Evolutionary conservation across 2,329 filamentous ascomycete species (phyloP), one percentile per base, ranked within the genome.

Genomic region (Bipolaris zeicola): DNA sequence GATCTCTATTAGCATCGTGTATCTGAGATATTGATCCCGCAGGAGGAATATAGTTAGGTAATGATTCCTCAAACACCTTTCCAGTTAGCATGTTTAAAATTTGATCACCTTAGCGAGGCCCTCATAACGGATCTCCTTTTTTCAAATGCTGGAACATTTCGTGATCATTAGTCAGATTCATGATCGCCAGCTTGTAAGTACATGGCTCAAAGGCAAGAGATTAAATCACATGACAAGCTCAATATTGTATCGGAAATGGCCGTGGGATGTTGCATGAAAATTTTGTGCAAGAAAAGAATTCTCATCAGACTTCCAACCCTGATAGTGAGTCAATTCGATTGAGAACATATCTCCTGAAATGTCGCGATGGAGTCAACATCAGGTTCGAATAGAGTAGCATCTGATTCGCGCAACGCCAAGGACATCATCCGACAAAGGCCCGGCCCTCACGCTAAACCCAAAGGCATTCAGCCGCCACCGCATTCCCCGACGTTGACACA

Each of bases 341-440:
- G 44, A 22, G 34, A n/a, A 33, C 6, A n/a, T 31, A 31, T 14
- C n/a, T 33, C 31, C 49, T 42, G 24, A 22, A 41, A 26, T 47
- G 37, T 48, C 43, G 39, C 38, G 43, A 52, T 37, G 13, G 43
- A 44, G 49, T 50, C 26, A 34, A 50, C 42, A 45, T 33, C 24
- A 26, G 50, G 58, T 63, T 31, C 24, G 36, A 46, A 55, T 48
- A 16, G 38, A 22, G 46, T 38, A 28, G 36, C 33, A 53, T 36
- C 50, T 51, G 44, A 52, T 24, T 49, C 44, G 49, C 55, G 58
- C 48, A 34, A 47, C 44, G 66, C 56, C 53, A 64, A 65, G 50
- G 7, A 46, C 38, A 46, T 54, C 49, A 52, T 54, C 62, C 67
- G 67, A 65, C 37, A 48, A 72, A 58, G 69, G 64, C 54, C 65